phyloP scores from a whole-genome alignment of 1,139 yeast genomes.

The Kurtzmaniella quercitrusa region DNA sequence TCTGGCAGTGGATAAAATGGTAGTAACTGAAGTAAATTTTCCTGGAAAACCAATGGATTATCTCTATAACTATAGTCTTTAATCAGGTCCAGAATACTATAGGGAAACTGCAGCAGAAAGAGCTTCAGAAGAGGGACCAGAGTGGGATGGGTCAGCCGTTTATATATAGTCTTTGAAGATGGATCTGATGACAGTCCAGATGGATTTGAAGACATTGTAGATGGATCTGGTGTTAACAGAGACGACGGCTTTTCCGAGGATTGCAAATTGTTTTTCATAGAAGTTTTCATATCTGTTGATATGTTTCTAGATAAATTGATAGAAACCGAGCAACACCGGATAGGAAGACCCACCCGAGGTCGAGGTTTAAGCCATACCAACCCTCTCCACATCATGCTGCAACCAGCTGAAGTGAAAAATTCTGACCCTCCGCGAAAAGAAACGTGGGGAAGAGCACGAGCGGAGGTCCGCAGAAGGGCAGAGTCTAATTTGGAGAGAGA shows the following conservation, averaged over 20 bases:
- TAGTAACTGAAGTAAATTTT: slow-evolving; percentile 41
- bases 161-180: slow-evolving; percentile 17
- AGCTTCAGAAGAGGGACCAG: slow-evolving; percentile 55
- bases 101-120: slow-evolving; percentile 54
- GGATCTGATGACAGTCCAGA: too few relatives aligned
- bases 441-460: not conserved
- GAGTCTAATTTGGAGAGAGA: not conserved
- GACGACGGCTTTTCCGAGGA: not conserved
- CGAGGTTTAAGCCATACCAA: not conserved
- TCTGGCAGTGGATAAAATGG: slow-evolving; percentile 39
- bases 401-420: not conserved
- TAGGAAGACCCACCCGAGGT: not conserved
- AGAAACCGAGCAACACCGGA: not conserved
- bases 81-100: slow-evolving; percentile 47
- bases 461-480: too few relatives aligned
- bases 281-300: not conserved
- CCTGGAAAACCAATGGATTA: slow-evolving; percentile 46
- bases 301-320: not conserved
- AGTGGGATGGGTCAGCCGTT: slow-evolving; percentile 56
- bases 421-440: not conserved
- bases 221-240: too few relatives aligned
- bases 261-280: not conserved
- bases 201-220: too few relatives aligned
- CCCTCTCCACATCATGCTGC: not conserved
- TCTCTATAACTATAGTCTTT: slow-evolving; percentile 43